A percentile compares a stretch with the other conserved stretches of the same genome.
phyloP scores from a whole-genome alignment of 2,329 filamentous ascomycete genomes.

The Arthroderma sp. region DNA sequence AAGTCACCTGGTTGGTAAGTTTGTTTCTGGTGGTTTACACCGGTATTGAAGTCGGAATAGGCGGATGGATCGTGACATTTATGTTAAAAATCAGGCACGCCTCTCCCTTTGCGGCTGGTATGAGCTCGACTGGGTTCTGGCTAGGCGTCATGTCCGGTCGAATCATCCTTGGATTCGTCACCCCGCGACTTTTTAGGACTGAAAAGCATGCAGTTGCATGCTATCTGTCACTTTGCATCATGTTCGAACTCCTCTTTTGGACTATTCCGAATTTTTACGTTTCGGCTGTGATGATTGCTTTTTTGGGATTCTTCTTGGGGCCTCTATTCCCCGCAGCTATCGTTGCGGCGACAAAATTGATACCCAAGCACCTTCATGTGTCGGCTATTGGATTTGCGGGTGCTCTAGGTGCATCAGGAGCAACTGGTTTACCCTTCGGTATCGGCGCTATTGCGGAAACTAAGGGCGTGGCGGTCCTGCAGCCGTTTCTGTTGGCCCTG shows the following conservation, averaged over 20 bases:
- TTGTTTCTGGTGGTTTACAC: slow-evolving; percentile 68
- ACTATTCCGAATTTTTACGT: slow-evolving; percentile 64
- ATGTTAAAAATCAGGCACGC: slow-evolving; percentile 68
- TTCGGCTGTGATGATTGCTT: slow-evolving; percentile 55
- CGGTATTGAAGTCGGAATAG: slow-evolving; percentile 56
- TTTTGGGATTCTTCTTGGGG: slow-evolving; percentile 68
- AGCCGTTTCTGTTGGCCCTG: slow-evolving; percentile 46
- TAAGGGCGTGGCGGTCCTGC: slow-evolving; percentile 46
- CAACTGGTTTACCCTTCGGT: slow-evolving; percentile 34
- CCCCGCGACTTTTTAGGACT: slow-evolving; percentile 47
- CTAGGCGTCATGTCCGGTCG: slow-evolving; percentile 65
- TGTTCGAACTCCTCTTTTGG: slow-evolving; percentile 63
- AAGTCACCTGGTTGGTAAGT: slow-evolving; percentile 56
- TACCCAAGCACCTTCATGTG: slow-evolving; percentile 62
- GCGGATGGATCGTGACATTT: slow-evolving; percentile 74
- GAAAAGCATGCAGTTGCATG: slow-evolving; percentile 52
- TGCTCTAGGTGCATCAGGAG: slow-evolving; percentile 62
- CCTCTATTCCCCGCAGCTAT: slow-evolving; percentile 66
- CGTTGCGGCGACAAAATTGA: slow-evolving; percentile 58
- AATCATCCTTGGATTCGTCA: slow-evolving; percentile 61
- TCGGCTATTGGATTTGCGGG: slow-evolving; percentile 69
- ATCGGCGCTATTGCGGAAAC: slow-evolving; percentile 39
- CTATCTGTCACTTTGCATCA: slow-evolving; percentile 55
- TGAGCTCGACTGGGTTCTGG: slow-evolving; percentile 74
- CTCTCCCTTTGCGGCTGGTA: slow-evolving; percentile 55